Evolutionary conservation across 2,329 filamentous ascomycete genomes (phyloP), one percentile per base, ranked within the genome.

Genomic region (Curvularia sp.): DNA sequence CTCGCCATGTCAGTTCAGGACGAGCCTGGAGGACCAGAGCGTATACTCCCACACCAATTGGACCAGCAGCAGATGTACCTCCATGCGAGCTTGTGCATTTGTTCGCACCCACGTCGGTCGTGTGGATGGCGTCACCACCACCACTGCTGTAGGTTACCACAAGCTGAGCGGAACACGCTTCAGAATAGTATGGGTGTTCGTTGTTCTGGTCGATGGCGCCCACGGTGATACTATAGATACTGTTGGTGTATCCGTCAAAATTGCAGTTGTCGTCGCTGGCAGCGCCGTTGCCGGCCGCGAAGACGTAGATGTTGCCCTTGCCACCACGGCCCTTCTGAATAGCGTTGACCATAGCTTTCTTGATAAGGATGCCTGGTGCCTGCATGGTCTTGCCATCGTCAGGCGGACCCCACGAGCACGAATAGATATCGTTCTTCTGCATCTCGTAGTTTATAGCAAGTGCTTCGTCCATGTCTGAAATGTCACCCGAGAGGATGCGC

Each of bases 231-330:
- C 93, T 97, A 83, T 98, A 99, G 69, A 99, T 99, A 74, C 93
- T 97, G 81, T 99, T 99, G 59, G 95, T 99, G 79, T 99, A 99
- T 38, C 95, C 95, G 74, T 99, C 95, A 75, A 99, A 99, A 77
- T 99, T 99, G 84, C 95, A 99, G 79, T 99, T 98, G 77, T 99
- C 95, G 46, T 91, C 93, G 64, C 82, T 87, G 3, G 83, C 82
- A 9, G 94, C 96, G 57, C 95, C 95, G 73, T 99, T 99, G 58
- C 95, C 95, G 65, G 94, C 93, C 42, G 95, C 95, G 77, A 99
- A 99, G 53, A 99, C 95, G 72, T 93, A 99, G 65, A 99, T 91
- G 27, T 92, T 96, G 8, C 95, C 95, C 52, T 89, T 87, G 3
- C 93, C 92, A 49, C 81, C 83, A 50, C 95, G 90, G 41, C 95